These are phyloP conservation scores for Apiotrichum porosum DNA, from an alignment of 1,284 basidiomycete species.

Conservation along the genomic window DNA sequence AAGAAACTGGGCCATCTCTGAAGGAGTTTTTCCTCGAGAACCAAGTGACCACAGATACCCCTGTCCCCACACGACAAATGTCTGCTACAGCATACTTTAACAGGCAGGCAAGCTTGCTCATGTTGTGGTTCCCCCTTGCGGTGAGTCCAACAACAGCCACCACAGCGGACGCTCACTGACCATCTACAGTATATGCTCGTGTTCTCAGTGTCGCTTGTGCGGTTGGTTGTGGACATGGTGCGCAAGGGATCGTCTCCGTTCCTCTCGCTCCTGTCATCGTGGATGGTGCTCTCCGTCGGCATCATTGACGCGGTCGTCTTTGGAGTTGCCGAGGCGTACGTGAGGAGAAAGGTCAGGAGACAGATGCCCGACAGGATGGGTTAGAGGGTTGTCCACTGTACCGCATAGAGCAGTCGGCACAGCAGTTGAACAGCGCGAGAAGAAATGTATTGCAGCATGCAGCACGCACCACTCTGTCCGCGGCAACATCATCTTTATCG, in stretches of 20 bases:
- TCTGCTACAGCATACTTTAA: conserved; percentile 44
- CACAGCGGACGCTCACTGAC: background rate
- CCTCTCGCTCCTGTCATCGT: conserved; percentile 29
- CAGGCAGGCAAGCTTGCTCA: conserved; percentile 44
- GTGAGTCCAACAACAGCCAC: conserved; percentile 25
- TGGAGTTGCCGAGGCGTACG: conserved; percentile 39
- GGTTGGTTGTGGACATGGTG: conserved; percentile 42
- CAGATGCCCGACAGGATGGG: conserved; percentile 39
- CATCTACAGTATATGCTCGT: conserved; percentile 34
- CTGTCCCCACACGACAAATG: conserved; percentile 19
- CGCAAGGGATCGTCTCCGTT: conserved; percentile 20
- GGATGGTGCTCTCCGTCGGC: conserved; percentile 40
- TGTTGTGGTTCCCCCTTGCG: conserved; percentile 46
- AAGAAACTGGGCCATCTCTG: too few relatives aligned
- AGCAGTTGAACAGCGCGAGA: too few relatives aligned
- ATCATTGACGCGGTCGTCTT: conserved; percentile 41
- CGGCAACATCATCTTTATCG: too few relatives aligned
- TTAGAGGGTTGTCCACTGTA: too few relatives aligned
- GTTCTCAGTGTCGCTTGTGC: conserved; percentile 39
- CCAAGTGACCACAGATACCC: too few relatives aligned
- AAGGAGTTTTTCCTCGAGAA: too few relatives aligned
- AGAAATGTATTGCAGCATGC: too few relatives aligned
- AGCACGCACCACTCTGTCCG: too few relatives aligned
- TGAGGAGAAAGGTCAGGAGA: conserved; percentile 35
- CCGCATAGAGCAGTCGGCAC: too few relatives aligned